Percentiles rank a stretch among this genome's conserved stretches.
These are phyloP conservation scores for Boletus chippewaensis DNA, from an alignment of 1,284 basidiomycete genomes.

Conservation along the genomic window DNA sequence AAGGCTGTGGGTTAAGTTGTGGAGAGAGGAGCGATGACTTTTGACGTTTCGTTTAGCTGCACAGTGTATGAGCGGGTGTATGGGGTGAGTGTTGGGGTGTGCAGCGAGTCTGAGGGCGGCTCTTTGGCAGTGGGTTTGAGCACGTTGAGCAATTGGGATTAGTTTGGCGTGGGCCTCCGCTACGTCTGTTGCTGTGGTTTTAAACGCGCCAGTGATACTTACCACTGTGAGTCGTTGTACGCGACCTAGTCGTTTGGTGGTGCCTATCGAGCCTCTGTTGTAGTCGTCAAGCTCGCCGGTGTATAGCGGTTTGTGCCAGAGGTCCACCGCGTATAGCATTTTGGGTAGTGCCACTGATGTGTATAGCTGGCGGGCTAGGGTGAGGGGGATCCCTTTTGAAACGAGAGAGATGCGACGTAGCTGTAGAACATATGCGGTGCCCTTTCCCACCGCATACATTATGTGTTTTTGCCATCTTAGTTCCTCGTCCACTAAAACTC, in stretches of 20 bases:
- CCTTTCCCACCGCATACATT: background rate
- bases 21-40: background rate
- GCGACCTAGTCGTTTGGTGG: constrained; percentile 11
- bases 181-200: too few species aligned
- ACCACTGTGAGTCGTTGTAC: constrained; percentile 26
- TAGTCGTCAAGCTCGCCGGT: too few species aligned
- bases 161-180: too few species aligned
- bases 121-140: background rate
- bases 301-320: constrained; percentile 23
- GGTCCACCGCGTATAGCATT: constrained; percentile 27
- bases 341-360: constrained; percentile 21
- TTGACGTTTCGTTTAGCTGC: background rate
- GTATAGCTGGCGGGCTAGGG: constrained; percentile 16
- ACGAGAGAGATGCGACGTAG: background rate
- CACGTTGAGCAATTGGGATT: background rate
- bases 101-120: background rate
- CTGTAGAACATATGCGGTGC: constrained; percentile 3
- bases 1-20: background rate
- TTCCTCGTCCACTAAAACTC: background rate
- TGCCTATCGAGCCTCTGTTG: background rate
- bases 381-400: background rate
- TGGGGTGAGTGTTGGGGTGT: background rate
- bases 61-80: background rate
- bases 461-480: constrained; percentile 2
- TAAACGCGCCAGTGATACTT: background rate